Evolutionary conservation across 192 early-diverging fungal species (phyloP).

Genomic region (Coemansia asiatica): DNA sequence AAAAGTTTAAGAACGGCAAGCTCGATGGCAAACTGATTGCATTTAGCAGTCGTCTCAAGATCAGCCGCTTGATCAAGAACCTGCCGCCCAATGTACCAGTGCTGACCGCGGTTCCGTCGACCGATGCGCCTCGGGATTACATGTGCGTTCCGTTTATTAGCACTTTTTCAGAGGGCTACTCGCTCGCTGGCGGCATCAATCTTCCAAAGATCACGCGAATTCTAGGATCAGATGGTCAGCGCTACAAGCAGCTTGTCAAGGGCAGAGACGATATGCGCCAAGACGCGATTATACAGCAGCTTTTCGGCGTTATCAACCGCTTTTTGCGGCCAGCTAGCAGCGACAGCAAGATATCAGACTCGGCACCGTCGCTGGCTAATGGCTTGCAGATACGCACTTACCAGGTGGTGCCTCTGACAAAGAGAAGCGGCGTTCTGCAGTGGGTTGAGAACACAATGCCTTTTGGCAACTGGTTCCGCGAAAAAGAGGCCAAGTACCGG

Average conservation of each 20-base stretch:
- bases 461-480: conserved; percentile 68
- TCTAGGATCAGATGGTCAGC: conserved; percentile 43
- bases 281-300: conserved; percentile 68
- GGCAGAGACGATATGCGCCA: conserved; percentile 75
- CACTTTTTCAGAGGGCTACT: conserved; percentile 33
- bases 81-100: conserved; percentile 41
- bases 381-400: conserved; percentile 60
- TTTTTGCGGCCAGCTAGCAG: conserved; percentile 51
- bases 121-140: conserved; percentile 41
- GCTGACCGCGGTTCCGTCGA: conserved; percentile 29
- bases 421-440: conserved; percentile 88
- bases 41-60: conserved; percentile 28
- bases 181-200: conserved; percentile 55
- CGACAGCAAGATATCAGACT: neutral
- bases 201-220: conserved; percentile 52
- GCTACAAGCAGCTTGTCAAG: conserved; percentile 59
- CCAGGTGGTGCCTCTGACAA: conserved; percentile 84
- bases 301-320: conserved; percentile 66
- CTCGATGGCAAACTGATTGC: conserved; percentile 27
- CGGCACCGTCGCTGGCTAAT: conserved; percentile 11
- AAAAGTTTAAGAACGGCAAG: conserved; percentile 39
- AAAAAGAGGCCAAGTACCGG: conserved; percentile 58
- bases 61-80: conserved; percentile 29
- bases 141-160: conserved; percentile 41
- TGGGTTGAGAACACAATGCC: conserved; percentile 86